Conservation (phyloP, 2,329 filamentous ascomycete genomes). For the Trichoderma brevicompactum region DNA sequence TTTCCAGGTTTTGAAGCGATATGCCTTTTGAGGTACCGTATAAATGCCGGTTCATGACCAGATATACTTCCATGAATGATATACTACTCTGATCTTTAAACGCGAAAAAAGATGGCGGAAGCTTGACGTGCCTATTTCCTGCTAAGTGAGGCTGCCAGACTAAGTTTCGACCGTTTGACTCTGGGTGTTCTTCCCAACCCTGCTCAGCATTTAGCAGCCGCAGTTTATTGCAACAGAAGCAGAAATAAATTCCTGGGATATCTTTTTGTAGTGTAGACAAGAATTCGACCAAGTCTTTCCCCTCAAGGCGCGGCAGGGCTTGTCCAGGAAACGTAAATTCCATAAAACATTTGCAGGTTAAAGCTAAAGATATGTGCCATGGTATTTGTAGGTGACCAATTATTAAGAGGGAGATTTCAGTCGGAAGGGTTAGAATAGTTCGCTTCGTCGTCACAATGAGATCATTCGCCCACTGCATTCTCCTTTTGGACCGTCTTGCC, state of each 20-base stretch:
- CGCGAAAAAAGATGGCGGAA: background rate
- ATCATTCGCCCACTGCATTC: too few species aligned
- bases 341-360: background rate
- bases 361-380: background rate
- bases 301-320: background rate
- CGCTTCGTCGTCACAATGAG: too few species aligned
- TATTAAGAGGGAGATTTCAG: background rate
- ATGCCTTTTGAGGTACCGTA: background rate
- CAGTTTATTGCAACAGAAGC: background rate
- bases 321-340: background rate
- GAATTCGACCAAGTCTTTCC: background rate
- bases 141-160: too few species aligned
- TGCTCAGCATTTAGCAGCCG: background rate
- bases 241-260: background rate
- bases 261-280: constrained; percentile 1
- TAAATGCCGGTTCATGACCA: background rate
- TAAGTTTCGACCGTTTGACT: too few species aligned
- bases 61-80: background rate
- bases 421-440: background rate
- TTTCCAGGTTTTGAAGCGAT: background rate
- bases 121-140: background rate
- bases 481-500: too few species aligned
- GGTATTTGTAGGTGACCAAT: background rate
- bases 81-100: background rate
- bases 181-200: background rate